Evolutionary conservation across 345 rosid species (phyloP), one percentile per base, ranked within the genome.

Genomic region (Heritiera littoralis): DNA sequence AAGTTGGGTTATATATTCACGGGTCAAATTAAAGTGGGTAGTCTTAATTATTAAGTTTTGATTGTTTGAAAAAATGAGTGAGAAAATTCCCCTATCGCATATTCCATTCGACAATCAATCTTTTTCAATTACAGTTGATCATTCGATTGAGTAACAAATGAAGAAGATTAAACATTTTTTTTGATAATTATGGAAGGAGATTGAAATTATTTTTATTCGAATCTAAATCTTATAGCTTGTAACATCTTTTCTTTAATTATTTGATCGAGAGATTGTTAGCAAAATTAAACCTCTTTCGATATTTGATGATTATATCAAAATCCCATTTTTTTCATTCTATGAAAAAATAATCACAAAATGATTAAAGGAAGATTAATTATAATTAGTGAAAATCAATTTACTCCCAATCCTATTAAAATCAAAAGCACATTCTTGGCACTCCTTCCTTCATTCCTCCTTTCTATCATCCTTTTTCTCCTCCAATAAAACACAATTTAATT

Each of bases 361-460:
- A 28, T 67, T 66, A 35, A 45, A 66, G 10, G 23, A 68, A 14
- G 23, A 66, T 55, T 54, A 56, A 68, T 70, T 28, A 30, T 68
- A 56, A 80, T 72, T 46, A 80, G 82, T 49, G 69, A 38, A 80
- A 81, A 83, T 77, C 76, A 82, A 75, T 81, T 70, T 79, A 76
- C 52, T 77, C 76, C 66, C 74, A 77, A 70, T 64, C 79, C 85
- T 77, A 78, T 78, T 80, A 74, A 81, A 82, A 74, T 75, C 79
- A 78, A 79, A 84, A 60, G 68, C 70, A 55, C 66, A 43, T 77
- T 65, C 64, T 72, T 54, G 64, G 76, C 45, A 72, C 48, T 32
- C 61, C 46, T 11, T 40, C 66, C 20, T 13, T 35, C 38, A 35
- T 35, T 35, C 38, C 3, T 35, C 38, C 76, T 28, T 11, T 5